These are phyloP conservation scores for Barnettozyma californica DNA, from an alignment of 805 yeast genomes.

Conservation along the genomic window DNA sequence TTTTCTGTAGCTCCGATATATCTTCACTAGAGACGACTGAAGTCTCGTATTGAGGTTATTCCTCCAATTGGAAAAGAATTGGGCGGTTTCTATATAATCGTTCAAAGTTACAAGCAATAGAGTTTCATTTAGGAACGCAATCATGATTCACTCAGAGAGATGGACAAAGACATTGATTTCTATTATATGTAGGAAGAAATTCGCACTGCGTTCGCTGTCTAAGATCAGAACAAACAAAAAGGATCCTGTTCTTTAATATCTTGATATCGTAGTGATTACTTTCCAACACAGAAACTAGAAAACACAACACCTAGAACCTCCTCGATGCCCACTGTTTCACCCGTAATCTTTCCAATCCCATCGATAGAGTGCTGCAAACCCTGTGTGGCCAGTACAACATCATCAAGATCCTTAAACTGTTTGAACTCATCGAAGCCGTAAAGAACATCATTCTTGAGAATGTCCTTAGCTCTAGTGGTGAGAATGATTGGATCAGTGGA, in stretches of 20 bases:
- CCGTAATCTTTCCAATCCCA: constrained; percentile 91
- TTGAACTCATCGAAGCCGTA: constrained; percentile 67
- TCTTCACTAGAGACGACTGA: no score
- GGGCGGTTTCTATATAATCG: no score
- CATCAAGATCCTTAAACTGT: constrained; percentile 45
- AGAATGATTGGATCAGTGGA: constrained; percentile 62
- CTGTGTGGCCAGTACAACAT: constrained; percentile 77
- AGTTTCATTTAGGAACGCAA: constrained; percentile 3
- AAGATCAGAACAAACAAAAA: neutral
- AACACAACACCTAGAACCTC: constrained; percentile 90
- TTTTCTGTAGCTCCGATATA: no score
- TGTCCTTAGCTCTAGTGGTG: constrained; percentile 71
- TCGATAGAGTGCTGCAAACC: constrained; percentile 67
- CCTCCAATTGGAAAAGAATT: no score
- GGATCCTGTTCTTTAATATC: neutral
- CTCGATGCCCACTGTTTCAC: constrained; percentile 82
- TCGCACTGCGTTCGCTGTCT: neutral
- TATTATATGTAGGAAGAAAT: no score
- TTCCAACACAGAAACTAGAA: constrained; percentile 91
- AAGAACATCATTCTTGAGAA: constrained; percentile 69
- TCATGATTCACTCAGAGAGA: neutral
- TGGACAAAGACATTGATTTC: neutral
- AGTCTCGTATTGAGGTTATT: no score
- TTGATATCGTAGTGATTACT: constrained; percentile 31
- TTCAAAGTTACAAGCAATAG: no score